Evolutionary conservation across 441 rosid species (phyloP).

Genomic region (Erysimum pusillum): DNA sequence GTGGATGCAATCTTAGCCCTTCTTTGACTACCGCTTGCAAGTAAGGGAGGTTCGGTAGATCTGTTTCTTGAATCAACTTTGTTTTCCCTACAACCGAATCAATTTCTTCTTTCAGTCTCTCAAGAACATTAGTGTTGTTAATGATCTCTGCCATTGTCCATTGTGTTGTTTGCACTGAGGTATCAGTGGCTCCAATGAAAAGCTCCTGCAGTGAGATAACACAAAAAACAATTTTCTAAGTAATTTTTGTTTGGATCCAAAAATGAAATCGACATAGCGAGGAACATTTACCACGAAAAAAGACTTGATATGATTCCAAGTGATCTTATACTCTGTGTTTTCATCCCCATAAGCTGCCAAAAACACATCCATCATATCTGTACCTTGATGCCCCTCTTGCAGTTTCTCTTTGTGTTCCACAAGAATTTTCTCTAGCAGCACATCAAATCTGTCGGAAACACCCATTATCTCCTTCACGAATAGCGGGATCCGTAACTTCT

Average conservation of each 20-base stretch:
- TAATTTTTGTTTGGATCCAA: too few species aligned
- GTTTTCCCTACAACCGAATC: constrained; percentile 7
- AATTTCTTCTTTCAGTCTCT: constrained; percentile 21
- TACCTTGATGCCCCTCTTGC: constrained; percentile 14
- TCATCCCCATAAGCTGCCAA: constrained; percentile 33
- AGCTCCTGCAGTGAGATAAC: too few species aligned
- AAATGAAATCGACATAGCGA: too few species aligned
- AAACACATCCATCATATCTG: constrained; percentile 48
- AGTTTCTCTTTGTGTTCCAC: constrained; percentile 50
- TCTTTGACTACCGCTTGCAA: constrained; percentile 13
- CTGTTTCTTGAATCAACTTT: constrained; percentile 19
- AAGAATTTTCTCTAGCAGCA: constrained; percentile 48
- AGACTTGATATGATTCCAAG: constrained; percentile 45
- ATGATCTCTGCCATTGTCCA: constrained; percentile 30
- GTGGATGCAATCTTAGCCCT: constrained; percentile 14
- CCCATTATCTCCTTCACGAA: constrained; percentile 40
- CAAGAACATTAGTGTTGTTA: neutral
- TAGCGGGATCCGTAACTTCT: too few species aligned
- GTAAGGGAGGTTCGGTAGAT: constrained; percentile 9
- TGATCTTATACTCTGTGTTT: constrained; percentile 45
- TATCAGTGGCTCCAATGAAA: constrained; percentile 33
- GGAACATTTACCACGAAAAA: constrained; percentile 42
- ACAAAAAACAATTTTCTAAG: too few species aligned
- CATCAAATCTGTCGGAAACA: constrained; percentile 17
- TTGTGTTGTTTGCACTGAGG: neutral